Percentiles rank a stretch among this genome's conserved stretches.
Evolutionary conservation across 116 monocot species (phyloP).

Genomic region (Iris pallida): DNA sequence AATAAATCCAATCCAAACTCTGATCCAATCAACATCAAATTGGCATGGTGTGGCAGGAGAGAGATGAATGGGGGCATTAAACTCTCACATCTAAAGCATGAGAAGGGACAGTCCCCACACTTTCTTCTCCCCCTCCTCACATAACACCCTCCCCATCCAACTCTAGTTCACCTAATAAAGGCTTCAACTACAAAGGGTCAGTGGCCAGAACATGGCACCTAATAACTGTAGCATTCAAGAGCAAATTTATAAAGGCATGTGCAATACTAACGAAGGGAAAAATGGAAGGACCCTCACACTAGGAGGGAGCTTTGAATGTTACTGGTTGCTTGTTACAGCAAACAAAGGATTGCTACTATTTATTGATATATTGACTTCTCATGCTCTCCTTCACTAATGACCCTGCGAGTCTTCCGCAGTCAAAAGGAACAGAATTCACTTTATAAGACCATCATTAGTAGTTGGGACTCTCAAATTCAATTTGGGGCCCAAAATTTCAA

Average conservation of each 20-base stretch:
- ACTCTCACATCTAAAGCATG: too few species aligned
- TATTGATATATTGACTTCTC: too few species aligned
- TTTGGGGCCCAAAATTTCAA: too few species aligned
- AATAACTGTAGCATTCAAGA: neutral
- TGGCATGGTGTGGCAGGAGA: too few species aligned
- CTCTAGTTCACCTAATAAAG: neutral
- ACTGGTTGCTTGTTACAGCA: neutral
- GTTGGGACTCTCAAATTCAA: too few species aligned
- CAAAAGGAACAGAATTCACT: neutral
- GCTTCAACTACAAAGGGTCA: conserved; percentile 11
- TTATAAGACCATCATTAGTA: too few species aligned
- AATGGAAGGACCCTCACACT: too few species aligned
- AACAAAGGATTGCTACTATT: too few species aligned
- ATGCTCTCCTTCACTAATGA: neutral
- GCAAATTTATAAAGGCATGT: conserved; percentile 6
- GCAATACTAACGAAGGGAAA: neutral
- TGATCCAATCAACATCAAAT: too few species aligned
- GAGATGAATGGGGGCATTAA: too few species aligned
- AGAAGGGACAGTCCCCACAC: too few species aligned
- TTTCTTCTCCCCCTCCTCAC: neutral
- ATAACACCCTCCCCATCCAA: neutral
- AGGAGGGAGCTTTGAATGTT: conserved; percentile 4
- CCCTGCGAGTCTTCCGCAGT: neutral
- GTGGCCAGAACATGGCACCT: conserved; percentile 6
- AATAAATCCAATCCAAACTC: too few species aligned